phyloP scores from a whole-genome alignment of 1,284 basidiomycete genomes.

The Moesziomyces globuligerus region DNA sequence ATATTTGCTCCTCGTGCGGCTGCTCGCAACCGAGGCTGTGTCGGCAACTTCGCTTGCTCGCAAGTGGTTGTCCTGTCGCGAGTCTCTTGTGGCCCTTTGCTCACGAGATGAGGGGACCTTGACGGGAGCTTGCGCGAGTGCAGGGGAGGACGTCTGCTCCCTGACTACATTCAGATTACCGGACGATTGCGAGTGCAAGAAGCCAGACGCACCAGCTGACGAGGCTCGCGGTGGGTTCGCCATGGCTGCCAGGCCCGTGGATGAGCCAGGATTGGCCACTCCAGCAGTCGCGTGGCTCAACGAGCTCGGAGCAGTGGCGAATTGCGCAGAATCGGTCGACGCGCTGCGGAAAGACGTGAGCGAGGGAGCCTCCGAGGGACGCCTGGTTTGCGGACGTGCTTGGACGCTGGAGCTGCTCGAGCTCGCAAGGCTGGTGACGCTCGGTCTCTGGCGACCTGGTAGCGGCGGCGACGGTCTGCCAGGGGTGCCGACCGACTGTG shows the following conservation, averaged over 20 bases:
- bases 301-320: constrained; percentile 9
- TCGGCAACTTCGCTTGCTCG: constrained; percentile 4
- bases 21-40: constrained; percentile 17
- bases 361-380: constrained; percentile 14
- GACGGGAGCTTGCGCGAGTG: too few relatives aligned
- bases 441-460: constrained; percentile 12
- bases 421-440: constrained; percentile 20
- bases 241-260: constrained; percentile 23
- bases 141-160: too few relatives aligned
- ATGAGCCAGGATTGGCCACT: background rate
- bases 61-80: background rate
- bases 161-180: constrained; percentile 17
- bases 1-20: constrained; percentile 13
- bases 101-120: too few relatives aligned
- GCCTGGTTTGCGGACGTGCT: constrained; percentile 3
- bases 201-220: constrained; percentile 13
- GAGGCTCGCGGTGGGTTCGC: constrained; percentile 20
- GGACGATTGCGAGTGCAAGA: constrained; percentile 1
- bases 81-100: background rate
- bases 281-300: constrained; percentile 8
- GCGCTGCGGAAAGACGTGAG: constrained; percentile 14
- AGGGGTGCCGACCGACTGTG: background rate
- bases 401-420: constrained; percentile 14
- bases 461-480: background rate
- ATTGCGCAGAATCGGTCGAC: constrained; percentile 17